phyloP scores from a whole-genome alignment of 768 basidiomycete genomes.

The Glaciozyma martinii region DNA sequence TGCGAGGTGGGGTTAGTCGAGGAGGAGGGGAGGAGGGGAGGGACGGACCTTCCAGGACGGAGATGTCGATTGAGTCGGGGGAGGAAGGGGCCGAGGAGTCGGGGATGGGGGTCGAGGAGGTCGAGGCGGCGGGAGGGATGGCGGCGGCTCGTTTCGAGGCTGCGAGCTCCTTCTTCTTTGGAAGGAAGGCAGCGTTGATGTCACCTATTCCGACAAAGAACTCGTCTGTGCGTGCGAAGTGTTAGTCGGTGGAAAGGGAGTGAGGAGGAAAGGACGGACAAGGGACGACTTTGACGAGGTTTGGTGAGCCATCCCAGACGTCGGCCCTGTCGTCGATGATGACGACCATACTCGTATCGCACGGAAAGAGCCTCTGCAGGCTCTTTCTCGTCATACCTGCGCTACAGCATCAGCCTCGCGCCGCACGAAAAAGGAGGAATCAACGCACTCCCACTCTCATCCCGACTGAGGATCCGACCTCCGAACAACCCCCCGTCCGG shows the following conservation, averaged over 20 bases:
- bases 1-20: not conserved
- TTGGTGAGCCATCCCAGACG: slow-evolving; percentile 97
- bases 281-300: slow-evolving; percentile 91
- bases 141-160: slow-evolving; percentile 36
- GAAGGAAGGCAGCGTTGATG: slow-evolving; percentile 90
- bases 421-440: slow-evolving; percentile 24
- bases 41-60: not conserved
- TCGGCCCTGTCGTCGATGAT: slow-evolving; percentile 98
- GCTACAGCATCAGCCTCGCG: not conserved
- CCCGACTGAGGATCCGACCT: slow-evolving; percentile 77
- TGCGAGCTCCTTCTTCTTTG: slow-evolving; percentile 48
- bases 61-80: slow-evolving; percentile 17
- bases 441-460: slow-evolving; percentile 80
- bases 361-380: slow-evolving; percentile 83
- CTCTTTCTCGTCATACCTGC: slow-evolving; percentile 84
- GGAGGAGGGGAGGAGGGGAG: not conserved
- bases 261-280: slow-evolving; percentile 51
- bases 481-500: slow-evolving; percentile 76
- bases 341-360: slow-evolving; percentile 96
- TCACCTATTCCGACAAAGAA: slow-evolving; percentile 98
- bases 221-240: slow-evolving; percentile 55
- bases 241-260: slow-evolving; percentile 8
- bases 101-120: not conserved
- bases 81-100: not conserved
- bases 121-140: not conserved